Evolutionary conservation across 176 grass and related monocot genomes (phyloP), one percentile per base, ranked within the genome.

Genomic region (Carex pumila): DNA sequence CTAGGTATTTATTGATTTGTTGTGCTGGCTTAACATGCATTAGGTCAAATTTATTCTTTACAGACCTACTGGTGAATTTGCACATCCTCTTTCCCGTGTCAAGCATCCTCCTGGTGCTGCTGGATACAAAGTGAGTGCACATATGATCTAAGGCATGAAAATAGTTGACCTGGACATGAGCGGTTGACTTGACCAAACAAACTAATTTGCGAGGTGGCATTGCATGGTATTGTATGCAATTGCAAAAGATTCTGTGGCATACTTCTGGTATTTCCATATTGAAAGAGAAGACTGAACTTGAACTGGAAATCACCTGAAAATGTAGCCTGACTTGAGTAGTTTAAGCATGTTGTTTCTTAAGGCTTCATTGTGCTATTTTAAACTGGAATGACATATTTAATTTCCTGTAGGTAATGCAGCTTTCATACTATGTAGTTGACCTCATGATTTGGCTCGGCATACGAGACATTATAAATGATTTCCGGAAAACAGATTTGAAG

Each of bases 371-470:
- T 63, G 31, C 68, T 11, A 21, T 19, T 14, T 1, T 68, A 14
- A 68, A 68, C 32, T 68, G 31, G 15, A 68, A 68, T 10, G 2
- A 5, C 65, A 39, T 68, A 68, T 39, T 79, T 79, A 30, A 56
- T 3, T 22, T 61, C 79, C 55, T 61, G 37, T 61, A 81, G 79
- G 79, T 81, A 61, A 81, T 93, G 47, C 92, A 98, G 95, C 89
- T 98, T 86, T 98, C 95, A 30, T 98, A 98, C 71, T 90, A 98
- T 90, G 94, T 94, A 84, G 91, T 98, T 54, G 95, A 98, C 80
- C 94, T 91, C 32, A 98, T 94, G 95, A 98, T 98, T 89, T 98
- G 95, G 95, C 95, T 98, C 87, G 95, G 95, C 61, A 98, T 98
- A 90, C 86, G 92, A 1, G 95, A 98, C 84, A 98, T 98, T 89